Base-by-base conservation (phyloP, 2,329 filamentous ascomycete genomes). In the Trichoderma endophyticum region DNA sequence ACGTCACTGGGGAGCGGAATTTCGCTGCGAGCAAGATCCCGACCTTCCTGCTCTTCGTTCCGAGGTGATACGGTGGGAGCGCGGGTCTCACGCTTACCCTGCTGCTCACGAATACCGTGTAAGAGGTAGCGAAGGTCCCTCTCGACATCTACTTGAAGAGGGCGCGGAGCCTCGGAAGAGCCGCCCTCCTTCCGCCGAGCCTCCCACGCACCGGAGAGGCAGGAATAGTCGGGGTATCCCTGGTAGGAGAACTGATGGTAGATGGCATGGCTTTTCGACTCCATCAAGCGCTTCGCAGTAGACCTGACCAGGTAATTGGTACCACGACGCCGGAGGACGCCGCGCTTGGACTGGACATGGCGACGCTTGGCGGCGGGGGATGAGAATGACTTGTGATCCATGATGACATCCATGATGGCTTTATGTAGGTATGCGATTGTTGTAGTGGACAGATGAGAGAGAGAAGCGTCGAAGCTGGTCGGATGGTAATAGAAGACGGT, bases 1-100 rank as follows among this genome's bases (percentile, higher is more conserved):
- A 76, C 72, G 72, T 84, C 83, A 36, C 80, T 78, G 2, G 83
- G 82, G 3, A 83, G 77, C n/a, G 77, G 76, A n/a, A 81, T 73
- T 51, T 76, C 74, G 71, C 80, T 81, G 21, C 76, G 76, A 1
- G 82, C 82, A 21, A 84, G 78, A 11, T 80, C 79, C 30, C 77
- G 73, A 43, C 78, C 80, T 72, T 83, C 82, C 9, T 76, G 74
- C 73, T 78, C 77, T 51, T 72, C 73, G 12, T 74, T 71, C 6
- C 70, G 26, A 54, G 65, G 64, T 3, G 64, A 61, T n/a, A 36
- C 8, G 4, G n/a, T n/a, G 11, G 72, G 64, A 30, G 30, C 64
- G n/a, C 60, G 71, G n/a, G 56, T 36, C 21, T 48, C 57, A 5
- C 69, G 67, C 60, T 54, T 59, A 28, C 39, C 36, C 30, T 51